Base-by-base conservation (phyloP, 1,284 basidiomycete species). In the Microbotryum scabiosae region DNA sequence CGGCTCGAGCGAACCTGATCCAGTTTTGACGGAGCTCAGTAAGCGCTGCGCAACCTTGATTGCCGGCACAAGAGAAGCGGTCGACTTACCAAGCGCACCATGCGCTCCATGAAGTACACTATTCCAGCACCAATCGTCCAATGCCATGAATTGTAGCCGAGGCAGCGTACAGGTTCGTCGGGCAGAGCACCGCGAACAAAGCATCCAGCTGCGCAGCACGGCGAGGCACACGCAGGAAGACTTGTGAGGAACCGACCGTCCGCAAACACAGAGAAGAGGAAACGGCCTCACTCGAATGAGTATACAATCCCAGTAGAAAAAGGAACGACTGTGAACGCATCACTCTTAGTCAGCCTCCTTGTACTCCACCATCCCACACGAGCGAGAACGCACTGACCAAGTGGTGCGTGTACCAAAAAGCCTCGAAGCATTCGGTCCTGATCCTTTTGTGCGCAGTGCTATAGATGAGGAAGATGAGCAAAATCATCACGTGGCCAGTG, bases 341-440 rank as follows among this genome's bases (percentile, higher is more conserved):
- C 10, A 16, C 8, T 47, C 3, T 16, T 23, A 7, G 7, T 26
- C 5, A 44, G 7, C 16, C 14, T 18, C 28, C 7, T 21, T 18
- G 9, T 54, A 36, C 8, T 36, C 32, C 32, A 8, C 32, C 5
- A 10, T 8, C 26, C 26, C 26, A 28, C 32, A 36, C 14, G 36
- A 41, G 14, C 14, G 90, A 90, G 79, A 91, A 90, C 80, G 90
- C 88, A 10, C 88, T 43, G 25, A 66, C 89, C 51, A 90, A 82
- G 71, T 91, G 89, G 69, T 91, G 88, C 25, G 88, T 90, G 75
- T 90, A 91, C 90, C 89, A 92, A 79, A 93, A 93, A 1, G 83
- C 87, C 75, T 93, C 90, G 75, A 91, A 92, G 77, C 84, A 88
- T 76, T 90, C 87, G 64, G 82, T 75, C 68, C 89, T 85, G 66